A percentile compares a stretch with the other conserved stretches of the same genome.
These are phyloP conservation scores for Rhytidhysteron rufulum DNA, from an alignment of 2,329 filamentous ascomycete genomes.

Conservation along the genomic window DNA sequence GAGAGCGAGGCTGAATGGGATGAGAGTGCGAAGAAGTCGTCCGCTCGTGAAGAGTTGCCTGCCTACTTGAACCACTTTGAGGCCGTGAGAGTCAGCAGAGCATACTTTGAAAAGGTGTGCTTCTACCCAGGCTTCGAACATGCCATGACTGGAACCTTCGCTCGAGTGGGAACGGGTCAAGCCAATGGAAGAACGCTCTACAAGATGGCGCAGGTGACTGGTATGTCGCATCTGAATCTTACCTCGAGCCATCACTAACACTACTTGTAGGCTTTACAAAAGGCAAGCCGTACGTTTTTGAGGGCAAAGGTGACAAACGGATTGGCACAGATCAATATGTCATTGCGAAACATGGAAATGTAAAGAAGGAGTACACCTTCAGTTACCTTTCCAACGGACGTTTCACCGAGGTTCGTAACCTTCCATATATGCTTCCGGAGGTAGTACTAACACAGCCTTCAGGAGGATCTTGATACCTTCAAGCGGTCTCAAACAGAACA, in stretches of 20 bases:
- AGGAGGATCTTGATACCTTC: conserved; percentile 79
- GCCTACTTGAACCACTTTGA: conserved; percentile 79
- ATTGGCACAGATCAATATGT: conserved; percentile 87
- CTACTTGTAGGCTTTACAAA: conserved; percentile 62
- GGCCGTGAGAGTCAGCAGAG: conserved; percentile 75
- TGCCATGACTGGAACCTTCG: conserved; percentile 77
- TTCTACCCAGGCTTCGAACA: conserved; percentile 89
- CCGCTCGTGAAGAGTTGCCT: conserved; percentile 62
- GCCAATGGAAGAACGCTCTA: conserved; percentile 73
- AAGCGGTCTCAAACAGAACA: conserved; percentile 68
- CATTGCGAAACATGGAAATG: conserved; percentile 75
- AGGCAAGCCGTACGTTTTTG: conserved; percentile 79
- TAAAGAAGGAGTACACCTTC: conserved; percentile 82
- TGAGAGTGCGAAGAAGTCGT: conserved; percentile 48
- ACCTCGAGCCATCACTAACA: conserved; percentile 18
- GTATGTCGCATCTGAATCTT: conserved; percentile 43
- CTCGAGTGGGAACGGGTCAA: conserved; percentile 76
- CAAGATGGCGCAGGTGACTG: conserved; percentile 83
- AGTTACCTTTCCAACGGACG: conserved; percentile 80
- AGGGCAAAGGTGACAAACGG: conserved; percentile 66
- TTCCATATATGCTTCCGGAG: background rate
- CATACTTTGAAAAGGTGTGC: conserved; percentile 84
- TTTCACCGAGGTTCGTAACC: conserved; percentile 68
- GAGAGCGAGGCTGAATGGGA: conserved; percentile 78
- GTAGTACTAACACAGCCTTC: conserved; percentile 5